phyloP scores from a whole-genome alignment of 2,329 filamentous ascomycete genomes.

The Lachnellula arida region DNA sequence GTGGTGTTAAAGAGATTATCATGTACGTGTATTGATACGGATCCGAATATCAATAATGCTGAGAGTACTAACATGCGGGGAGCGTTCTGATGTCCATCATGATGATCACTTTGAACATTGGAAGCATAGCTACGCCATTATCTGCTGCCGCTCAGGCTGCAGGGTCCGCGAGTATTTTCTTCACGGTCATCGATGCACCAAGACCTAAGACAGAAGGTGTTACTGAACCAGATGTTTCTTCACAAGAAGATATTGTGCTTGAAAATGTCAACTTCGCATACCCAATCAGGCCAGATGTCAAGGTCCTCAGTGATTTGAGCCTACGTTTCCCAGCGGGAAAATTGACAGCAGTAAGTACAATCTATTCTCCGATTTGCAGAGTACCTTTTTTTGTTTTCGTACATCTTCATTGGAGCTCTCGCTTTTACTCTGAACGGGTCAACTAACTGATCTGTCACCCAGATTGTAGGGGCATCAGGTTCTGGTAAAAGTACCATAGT shows the following conservation, averaged over 20 bases:
- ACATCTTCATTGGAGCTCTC: too few relatives aligned
- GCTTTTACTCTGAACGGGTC: too few relatives aligned
- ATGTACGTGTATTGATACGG: conserved; percentile 39
- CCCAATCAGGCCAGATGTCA: conserved; percentile 29
- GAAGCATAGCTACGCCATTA: conserved; percentile 49
- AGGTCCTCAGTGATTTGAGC: conserved; percentile 32
- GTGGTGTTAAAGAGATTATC: conserved; percentile 49
- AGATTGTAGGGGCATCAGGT: conserved; percentile 41
- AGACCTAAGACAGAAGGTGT: conserved; percentile 37
- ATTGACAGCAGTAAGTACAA: background rate
- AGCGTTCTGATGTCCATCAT: conserved; percentile 22
- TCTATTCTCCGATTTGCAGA: too few relatives aligned
- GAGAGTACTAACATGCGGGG: background rate
- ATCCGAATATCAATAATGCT: too few relatives aligned
- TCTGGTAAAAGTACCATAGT: conserved; percentile 39
- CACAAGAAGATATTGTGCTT: conserved; percentile 34
- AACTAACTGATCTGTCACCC: conserved; percentile 27
- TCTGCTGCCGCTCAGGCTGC: conserved; percentile 41
- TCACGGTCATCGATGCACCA: conserved; percentile 31
- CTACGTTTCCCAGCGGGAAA: conserved; percentile 32
- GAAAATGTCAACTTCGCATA: conserved; percentile 33
- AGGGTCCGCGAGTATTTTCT: conserved; percentile 34
- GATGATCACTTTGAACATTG: conserved; percentile 33
- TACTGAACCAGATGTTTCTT: conserved; percentile 42
- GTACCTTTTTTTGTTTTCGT: too few relatives aligned